phyloP scores from a whole-genome alignment of 2,329 filamentous ascomycete genomes.

The Monosporascus sp. region DNA sequence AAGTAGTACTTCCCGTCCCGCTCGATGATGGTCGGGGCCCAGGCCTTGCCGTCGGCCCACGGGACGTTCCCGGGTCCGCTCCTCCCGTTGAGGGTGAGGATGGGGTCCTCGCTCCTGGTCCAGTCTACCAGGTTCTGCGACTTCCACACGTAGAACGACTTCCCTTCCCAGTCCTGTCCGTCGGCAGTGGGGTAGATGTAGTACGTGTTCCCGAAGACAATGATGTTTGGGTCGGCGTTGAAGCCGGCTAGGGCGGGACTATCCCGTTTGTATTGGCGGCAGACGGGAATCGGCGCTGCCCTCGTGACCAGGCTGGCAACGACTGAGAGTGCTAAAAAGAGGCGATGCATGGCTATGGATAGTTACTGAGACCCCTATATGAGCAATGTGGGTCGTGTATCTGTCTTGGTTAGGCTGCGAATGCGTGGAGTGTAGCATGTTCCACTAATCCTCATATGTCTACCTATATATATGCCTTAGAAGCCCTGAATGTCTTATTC shows the following conservation, averaged over 20 bases:
- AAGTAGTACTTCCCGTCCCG: conserved; percentile 59
- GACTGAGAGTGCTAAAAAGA: neutral
- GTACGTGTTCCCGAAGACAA: conserved; percentile 33
- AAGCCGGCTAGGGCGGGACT: conserved; percentile 31
- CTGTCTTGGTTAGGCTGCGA: neutral
- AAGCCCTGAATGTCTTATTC: too few relatives aligned
- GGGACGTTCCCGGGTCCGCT: conserved; percentile 42
- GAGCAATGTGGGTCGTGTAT: neutral
- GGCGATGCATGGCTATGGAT: neutral
- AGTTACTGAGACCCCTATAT: neutral
- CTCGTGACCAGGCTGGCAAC: neutral
- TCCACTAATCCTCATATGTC: too few relatives aligned
- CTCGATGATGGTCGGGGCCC: conserved; percentile 56
- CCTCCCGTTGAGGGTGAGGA: conserved; percentile 37
- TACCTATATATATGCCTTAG: too few relatives aligned
- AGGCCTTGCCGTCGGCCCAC: conserved; percentile 60
- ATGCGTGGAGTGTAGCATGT: too few relatives aligned
- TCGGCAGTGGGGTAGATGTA: conserved; percentile 42
- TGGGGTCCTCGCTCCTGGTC: conserved; percentile 31
- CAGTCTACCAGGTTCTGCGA: conserved; percentile 35
- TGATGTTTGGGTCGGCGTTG: conserved; percentile 41
- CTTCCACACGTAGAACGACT: conserved; percentile 40
- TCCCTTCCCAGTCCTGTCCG: conserved; percentile 36
- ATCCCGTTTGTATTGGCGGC: neutral
- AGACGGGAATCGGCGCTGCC: neutral